A percentile compares a stretch with the other conserved stretches of the same genome.
Conservation (phyloP, 2,329 filamentous ascomycete species). For the Alternaria sp. region DNA sequence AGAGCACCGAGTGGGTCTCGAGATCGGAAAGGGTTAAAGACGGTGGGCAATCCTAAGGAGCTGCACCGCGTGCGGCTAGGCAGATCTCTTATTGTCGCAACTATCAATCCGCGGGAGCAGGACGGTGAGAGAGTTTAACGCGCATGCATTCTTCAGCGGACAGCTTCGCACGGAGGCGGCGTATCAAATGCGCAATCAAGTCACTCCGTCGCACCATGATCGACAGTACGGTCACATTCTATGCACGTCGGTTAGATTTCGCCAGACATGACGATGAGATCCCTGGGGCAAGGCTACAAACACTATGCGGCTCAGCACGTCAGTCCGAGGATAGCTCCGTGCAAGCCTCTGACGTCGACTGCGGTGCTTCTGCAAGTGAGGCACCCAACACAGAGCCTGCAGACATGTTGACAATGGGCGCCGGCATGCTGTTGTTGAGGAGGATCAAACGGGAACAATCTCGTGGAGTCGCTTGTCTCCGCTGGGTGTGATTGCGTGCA, state of each 20-base stretch:
- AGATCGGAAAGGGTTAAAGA: slow-evolving; percentile 16
- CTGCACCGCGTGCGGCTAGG: slow-evolving; percentile 11
- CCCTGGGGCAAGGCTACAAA: neutral
- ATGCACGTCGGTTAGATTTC: neutral
- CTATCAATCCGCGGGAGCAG: neutral
- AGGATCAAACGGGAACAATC: neutral
- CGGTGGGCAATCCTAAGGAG: slow-evolving; percentile 5
- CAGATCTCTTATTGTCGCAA: slow-evolving; percentile 2
- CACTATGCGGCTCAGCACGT: neutral
- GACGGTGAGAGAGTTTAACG: neutral
- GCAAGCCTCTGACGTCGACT: neutral
- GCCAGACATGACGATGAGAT: slow-evolving; percentile 2
- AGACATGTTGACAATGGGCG: neutral
- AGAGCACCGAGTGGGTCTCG: slow-evolving; percentile 10
- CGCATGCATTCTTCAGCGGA: slow-evolving; percentile 18
- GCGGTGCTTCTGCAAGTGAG: neutral
- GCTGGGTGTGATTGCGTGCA: neutral
- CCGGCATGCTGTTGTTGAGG: neutral
- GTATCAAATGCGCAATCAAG: slow-evolving; percentile 7
- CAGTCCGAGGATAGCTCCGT: neutral
- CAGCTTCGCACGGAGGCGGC: slow-evolving; percentile 17
- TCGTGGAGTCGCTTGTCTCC: neutral
- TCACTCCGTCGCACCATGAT: neutral
- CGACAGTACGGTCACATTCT: neutral
- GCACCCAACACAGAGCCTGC: neutral